phyloP scores from a whole-genome alignment of 805 yeast species.

The Yarrowia sp. region DNA sequence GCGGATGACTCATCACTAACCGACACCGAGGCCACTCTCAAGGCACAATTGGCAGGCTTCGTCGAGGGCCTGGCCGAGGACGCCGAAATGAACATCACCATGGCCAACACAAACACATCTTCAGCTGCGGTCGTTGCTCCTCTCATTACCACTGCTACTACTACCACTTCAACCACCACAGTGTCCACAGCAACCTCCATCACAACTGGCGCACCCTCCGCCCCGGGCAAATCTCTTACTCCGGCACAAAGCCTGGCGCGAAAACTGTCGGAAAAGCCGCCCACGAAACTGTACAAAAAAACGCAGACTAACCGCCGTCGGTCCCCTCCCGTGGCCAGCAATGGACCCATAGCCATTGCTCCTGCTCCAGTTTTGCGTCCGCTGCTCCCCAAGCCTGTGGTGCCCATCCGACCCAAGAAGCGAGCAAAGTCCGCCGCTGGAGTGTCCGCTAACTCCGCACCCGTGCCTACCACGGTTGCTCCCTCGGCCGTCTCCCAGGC shows the following conservation, averaged over 20 bases:
- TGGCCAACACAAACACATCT: not conserved
- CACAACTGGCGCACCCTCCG: not conserved
- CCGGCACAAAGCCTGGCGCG: conserved; percentile 22
- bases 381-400: conserved; percentile 18
- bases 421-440: not conserved
- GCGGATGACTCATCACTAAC: not conserved
- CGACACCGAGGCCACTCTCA: conserved; percentile 20
- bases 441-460: not conserved
- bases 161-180: not conserved
- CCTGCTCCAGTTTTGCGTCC: conserved; percentile 21
- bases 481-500: not conserved
- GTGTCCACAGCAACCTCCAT: not conserved
- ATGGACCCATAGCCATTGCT: conserved; percentile 21
- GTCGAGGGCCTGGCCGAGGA: not conserved
- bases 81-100: not conserved
- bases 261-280: conserved; percentile 21
- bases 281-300: conserved; percentile 15
- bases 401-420: conserved; percentile 13
- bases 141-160: not conserved
- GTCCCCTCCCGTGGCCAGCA: conserved; percentile 9
- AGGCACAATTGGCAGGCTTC: conserved; percentile 17
- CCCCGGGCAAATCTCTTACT: not conserved
- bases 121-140: not conserved
- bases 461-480: not conserved
- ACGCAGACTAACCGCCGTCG: conserved; percentile 15